phyloP scores from a whole-genome alignment of 1,284 basidiomycete species.

The Cystobasidium pallidum region DNA sequence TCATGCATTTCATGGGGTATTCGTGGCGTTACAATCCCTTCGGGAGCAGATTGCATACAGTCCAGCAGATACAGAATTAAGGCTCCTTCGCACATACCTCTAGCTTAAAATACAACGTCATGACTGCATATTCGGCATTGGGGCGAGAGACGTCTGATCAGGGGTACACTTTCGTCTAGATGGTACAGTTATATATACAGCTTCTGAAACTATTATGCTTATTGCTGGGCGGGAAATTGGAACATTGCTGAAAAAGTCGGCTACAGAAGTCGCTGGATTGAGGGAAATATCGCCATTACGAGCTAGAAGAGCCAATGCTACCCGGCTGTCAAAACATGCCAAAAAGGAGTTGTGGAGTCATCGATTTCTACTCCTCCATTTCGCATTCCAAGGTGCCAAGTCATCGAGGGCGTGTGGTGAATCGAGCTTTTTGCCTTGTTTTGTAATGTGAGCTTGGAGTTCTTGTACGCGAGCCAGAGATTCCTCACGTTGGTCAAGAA shows the following conservation, averaged over 20 bases:
- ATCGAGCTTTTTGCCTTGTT: neutral
- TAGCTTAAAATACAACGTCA: neutral
- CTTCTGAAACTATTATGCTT: too few relatives aligned
- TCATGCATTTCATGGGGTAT: too few relatives aligned
- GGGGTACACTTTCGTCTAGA: too few relatives aligned
- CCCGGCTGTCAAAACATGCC: too few relatives aligned
- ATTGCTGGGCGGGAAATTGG: too few relatives aligned
- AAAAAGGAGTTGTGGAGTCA: neutral
- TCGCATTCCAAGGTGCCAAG: slow-evolving; percentile 4
- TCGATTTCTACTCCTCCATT: slow-evolving; percentile 7
- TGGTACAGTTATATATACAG: too few relatives aligned
- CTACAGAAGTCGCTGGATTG: neutral
- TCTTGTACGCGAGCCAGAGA: slow-evolving; percentile 65
- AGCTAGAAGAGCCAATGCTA: too few relatives aligned
- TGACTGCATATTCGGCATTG: neutral
- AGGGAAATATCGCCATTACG: too few relatives aligned
- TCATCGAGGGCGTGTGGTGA: neutral
- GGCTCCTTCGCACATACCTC: neutral
- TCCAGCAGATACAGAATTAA: neutral
- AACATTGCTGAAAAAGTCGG: neutral
- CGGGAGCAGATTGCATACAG: neutral
- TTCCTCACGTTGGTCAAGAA: slow-evolving; percentile 64
- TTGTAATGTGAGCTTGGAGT: slow-evolving; percentile 2
- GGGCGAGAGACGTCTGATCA: too few relatives aligned
- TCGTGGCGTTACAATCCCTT: too few relatives aligned